Percentiles rank a stretch among this genome's conserved stretches.
Evolutionary conservation across 768 basidiomycete genomes (phyloP).

Genomic region (Lentinula edodes): DNA sequence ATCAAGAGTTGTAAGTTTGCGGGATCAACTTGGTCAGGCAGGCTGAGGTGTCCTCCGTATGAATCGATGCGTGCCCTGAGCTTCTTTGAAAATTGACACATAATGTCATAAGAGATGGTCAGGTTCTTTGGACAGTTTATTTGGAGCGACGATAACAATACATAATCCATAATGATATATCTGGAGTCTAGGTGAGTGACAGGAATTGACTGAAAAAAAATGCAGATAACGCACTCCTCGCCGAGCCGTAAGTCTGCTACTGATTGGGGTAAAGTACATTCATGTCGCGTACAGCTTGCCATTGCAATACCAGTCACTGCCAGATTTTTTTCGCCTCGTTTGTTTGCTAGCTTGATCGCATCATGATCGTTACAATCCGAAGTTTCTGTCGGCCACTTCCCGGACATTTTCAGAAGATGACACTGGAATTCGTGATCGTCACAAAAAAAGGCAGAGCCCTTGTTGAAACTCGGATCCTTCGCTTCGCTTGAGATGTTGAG

Average conservation of each 20-base stretch:
- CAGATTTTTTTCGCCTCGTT: neutral
- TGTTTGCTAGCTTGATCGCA: neutral
- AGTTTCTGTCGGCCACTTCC: neutral
- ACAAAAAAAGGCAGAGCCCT: slow-evolving; percentile 8
- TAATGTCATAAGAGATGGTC: slow-evolving; percentile 13
- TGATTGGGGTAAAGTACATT: neutral
- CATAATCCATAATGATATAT: slow-evolving; percentile 12
- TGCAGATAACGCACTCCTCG: slow-evolving; percentile 2
- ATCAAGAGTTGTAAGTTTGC: slow-evolving; percentile 12
- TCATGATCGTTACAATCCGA: slow-evolving; percentile 5
- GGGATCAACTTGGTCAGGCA: neutral
- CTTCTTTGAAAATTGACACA: slow-evolving; percentile 10
- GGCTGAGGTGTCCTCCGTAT: neutral
- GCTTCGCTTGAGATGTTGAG: neutral
- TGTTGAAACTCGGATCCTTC: slow-evolving; percentile 7
- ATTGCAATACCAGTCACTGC: neutral
- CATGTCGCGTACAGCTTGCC: slow-evolving; percentile 4
- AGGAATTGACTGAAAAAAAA: neutral
- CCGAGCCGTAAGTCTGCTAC: slow-evolving; percentile 8
- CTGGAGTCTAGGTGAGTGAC: neutral
- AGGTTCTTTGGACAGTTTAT: neutral
- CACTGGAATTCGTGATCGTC: slow-evolving; percentile 1
- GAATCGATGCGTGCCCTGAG: neutral
- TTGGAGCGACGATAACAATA: slow-evolving; percentile 1
- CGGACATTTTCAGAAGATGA: neutral